Evolutionary conservation across 257 asterid species (phyloP).

Genomic region (Thymus mandschuricus): DNA sequence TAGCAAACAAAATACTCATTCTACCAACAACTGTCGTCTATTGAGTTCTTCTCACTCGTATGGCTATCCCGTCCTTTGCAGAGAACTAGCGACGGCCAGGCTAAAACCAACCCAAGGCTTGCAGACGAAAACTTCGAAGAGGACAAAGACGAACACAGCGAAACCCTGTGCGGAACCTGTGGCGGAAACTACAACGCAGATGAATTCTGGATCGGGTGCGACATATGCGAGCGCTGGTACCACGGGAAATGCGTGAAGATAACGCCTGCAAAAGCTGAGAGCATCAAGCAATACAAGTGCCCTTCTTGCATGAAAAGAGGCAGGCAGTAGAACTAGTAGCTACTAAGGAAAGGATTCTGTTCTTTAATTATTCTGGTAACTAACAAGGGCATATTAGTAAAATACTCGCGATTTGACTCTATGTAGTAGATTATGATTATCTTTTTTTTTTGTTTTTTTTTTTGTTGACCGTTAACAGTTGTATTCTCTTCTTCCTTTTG

Average conservation of each 20-base stretch:
- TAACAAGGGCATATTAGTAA: slow-evolving; percentile 52
- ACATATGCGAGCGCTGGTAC: slow-evolving; percentile 86
- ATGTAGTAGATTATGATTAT: slow-evolving; percentile 36
- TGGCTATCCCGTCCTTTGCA: slow-evolving; percentile 31
- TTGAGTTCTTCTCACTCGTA: too few relatives aligned
- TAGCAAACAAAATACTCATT: slow-evolving; percentile 7
- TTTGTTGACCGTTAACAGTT: slow-evolving; percentile 12
- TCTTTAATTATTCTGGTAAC: slow-evolving; percentile 36
- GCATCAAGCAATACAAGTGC: slow-evolving; percentile 90
- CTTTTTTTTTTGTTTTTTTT: slow-evolving; percentile 1
- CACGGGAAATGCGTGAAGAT: slow-evolving; percentile 95
- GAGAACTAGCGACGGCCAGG: slow-evolving; percentile 74
- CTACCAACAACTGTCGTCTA: background rate
- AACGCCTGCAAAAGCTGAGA: slow-evolving; percentile 94
- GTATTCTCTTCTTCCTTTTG: slow-evolving; percentile 24
- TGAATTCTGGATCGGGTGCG: slow-evolving; percentile 97
- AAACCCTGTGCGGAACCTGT: slow-evolving; percentile 86
- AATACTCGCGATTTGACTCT: slow-evolving; percentile 36
- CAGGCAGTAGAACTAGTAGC: slow-evolving; percentile 47
- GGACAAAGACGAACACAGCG: slow-evolving; percentile 82
- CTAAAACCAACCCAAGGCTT: slow-evolving; percentile 62
- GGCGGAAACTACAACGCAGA: slow-evolving; percentile 84
- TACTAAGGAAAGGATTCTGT: slow-evolving; percentile 32
- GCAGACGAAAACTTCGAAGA: slow-evolving; percentile 74
- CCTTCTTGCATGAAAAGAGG: slow-evolving; percentile 91